Evolutionary conservation across 139 green algal species (phyloP).

Genomic region (Chlorokybus atmophyticus): DNA sequence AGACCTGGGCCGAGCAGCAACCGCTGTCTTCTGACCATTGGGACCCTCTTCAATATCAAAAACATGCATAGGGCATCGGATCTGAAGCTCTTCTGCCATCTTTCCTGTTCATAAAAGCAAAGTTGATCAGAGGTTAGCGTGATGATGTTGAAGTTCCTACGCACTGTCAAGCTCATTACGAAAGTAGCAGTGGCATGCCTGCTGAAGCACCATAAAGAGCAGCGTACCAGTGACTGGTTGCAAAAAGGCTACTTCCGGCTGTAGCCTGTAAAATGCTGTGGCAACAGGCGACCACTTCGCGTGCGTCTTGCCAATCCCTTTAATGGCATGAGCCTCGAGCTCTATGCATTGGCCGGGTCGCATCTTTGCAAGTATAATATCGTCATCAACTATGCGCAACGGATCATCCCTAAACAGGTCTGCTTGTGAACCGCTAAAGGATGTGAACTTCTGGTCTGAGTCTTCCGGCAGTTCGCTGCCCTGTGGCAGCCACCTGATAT

Average conservation of each 20-base stretch:
- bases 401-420: conserved; percentile 9
- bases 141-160: too few relatives aligned
- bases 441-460: conserved; percentile 27
- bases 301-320: conserved; percentile 76
- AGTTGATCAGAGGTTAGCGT: too few relatives aligned
- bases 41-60: conserved; percentile 27
- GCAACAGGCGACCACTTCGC: conserved; percentile 97
- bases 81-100: conserved; percentile 42
- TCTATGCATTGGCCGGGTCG: conserved; percentile 56
- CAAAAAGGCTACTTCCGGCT: too few relatives aligned
- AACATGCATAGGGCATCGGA: conserved; percentile 20
- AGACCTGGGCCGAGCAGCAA: conserved; percentile 8
- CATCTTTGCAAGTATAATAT: conserved; percentile 91
- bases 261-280: conserved; percentile 82
- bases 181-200: too few relatives aligned
- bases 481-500: conserved; percentile 65
- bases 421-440: conserved; percentile 9
- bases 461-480: conserved; percentile 68
- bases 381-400: conserved; percentile 2
- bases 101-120: too few relatives aligned
- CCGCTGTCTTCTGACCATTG: conserved; percentile 26
- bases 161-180: too few relatives aligned
- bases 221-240: too few relatives aligned
- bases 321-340: conserved; percentile 79
- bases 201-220: too few relatives aligned